Conservation (phyloP, 2,329 filamentous ascomycete species). For the Thermoascus crustaceus region DNA sequence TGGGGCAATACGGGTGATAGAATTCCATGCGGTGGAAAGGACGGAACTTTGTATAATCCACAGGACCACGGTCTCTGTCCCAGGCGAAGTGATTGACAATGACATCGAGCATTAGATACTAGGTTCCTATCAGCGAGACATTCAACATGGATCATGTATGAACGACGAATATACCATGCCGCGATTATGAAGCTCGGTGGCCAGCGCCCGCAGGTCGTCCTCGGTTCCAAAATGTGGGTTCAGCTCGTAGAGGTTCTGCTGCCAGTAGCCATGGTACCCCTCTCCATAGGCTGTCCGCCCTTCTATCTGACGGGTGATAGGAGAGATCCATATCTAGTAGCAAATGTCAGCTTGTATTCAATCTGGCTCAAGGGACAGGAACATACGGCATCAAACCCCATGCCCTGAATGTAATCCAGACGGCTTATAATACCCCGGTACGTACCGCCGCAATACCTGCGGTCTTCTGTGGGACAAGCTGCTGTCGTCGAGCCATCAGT, state of each 20-base stretch:
- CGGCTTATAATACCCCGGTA: constrained; percentile 37
- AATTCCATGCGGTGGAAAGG: constrained; percentile 47
- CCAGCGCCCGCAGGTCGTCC: constrained; percentile 36
- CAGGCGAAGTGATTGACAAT: constrained; percentile 48
- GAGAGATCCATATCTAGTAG: constrained; percentile 19
- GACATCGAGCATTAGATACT: constrained; percentile 49
- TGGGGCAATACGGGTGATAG: constrained; percentile 47
- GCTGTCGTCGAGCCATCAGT: constrained; percentile 19
- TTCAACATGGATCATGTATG: background rate
- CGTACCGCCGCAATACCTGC: constrained; percentile 38
- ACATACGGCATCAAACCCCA: constrained; percentile 37
- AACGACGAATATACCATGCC: constrained; percentile 28
- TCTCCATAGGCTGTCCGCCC: constrained; percentile 27
- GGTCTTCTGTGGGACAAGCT: constrained; percentile 8
- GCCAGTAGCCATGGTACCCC: constrained; percentile 42
- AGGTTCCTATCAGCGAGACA: background rate
- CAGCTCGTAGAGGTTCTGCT: constrained; percentile 36
- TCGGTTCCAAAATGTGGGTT: constrained; percentile 41
- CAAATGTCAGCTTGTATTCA: background rate
- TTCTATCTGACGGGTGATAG: constrained; percentile 29
- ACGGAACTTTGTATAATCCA: constrained; percentile 41
- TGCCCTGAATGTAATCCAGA: constrained; percentile 40
- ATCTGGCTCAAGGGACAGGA: constrained; percentile 20
- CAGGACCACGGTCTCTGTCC: constrained; percentile 30
- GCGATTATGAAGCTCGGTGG: constrained; percentile 33